Evolutionary conservation across 257 asterid genomes (phyloP), one percentile per base, ranked within the genome.

Genomic region (Haberlea rhodopensis): DNA sequence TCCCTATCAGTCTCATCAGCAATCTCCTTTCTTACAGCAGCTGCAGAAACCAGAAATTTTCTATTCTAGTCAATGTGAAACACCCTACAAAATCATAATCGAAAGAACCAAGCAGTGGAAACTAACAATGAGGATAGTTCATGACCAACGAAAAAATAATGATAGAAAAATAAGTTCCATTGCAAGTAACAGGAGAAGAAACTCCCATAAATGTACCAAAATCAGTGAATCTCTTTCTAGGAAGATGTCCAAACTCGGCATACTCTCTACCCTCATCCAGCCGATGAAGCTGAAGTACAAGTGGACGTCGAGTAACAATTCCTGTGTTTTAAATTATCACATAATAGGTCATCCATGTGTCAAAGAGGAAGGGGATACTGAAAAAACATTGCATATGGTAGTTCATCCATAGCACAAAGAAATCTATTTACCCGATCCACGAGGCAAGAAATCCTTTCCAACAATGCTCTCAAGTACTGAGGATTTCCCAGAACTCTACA

Each of bases 381-480:
- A 34, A 27, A 57, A 70, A 27, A 31, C 37, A 23, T 21, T 49
- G 24, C 29, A 60, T 37, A 49, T 26, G 34, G 27, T 34, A 25
- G 70, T 57, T 71, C 24, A 61, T 25, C 37, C 64, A 43, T 52
- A 65, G 63, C 25, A 43, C 9, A 20, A 53, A 51, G 45, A 58
- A 16, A 18, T 40, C 21, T 51, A 62, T 37, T 72, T 87, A 94
- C 99, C 99, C 60, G 99, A 90, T 81, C 99, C 99, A 73, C 99
- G 97, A 48, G 99, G 99, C 69, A 94, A 84, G 71, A 94, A 90
- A 76, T 94, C 99, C 81, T 90, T 90, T 49, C 97, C 99, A 8
- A 94, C 97, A 71, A 90, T 58, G 80, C 99, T 94, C 80, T 94
- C 99, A 11, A 94, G 99, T 25, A 89, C 99, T 11, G 99, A 94